Evolutionary conservation across 805 yeast genomes (phyloP).

Genomic region (Saturnispora hagleri): DNA sequence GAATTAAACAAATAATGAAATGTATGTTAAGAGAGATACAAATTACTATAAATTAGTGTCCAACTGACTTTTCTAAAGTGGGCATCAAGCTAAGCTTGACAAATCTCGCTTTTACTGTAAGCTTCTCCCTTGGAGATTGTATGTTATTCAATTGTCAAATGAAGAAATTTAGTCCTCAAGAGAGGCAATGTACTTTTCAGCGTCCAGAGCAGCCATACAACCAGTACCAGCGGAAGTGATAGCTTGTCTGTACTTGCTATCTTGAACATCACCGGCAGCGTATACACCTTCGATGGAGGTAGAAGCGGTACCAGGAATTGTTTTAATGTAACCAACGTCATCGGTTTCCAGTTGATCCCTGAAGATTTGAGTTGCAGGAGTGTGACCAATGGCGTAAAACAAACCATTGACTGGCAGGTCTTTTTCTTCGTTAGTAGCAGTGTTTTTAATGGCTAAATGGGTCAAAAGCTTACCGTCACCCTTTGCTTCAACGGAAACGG

Average conservation of each 20-base stretch:
- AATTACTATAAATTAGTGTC: neutral
- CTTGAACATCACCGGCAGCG: constrained; percentile 99
- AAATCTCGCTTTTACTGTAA: neutral
- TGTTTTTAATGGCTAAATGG: constrained; percentile 57
- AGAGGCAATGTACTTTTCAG: constrained; percentile 66
- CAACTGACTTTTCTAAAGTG: neutral
- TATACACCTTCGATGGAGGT: constrained; percentile 87
- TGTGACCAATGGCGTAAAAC: constrained; percentile 97
- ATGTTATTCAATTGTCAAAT: neutral
- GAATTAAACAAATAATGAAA: neutral
- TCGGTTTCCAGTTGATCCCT: constrained; percentile 73
- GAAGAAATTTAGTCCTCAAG: constrained; percentile 29
- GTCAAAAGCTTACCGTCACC: constrained; percentile 86
- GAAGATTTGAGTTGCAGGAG: constrained; percentile 85
- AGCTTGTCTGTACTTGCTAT: constrained; percentile 94
- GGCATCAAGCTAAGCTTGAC: neutral
- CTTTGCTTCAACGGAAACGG: constrained; percentile 78
- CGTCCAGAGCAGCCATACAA: constrained; percentile 98
- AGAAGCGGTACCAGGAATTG: constrained; percentile 79
- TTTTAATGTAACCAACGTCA: constrained; percentile 79
- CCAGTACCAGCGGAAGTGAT: constrained; percentile 99
- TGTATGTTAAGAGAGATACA: neutral
- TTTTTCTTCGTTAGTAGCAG: constrained; percentile 54
- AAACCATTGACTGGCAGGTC: constrained; percentile 81
- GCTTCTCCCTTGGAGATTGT: neutral